Evolutionary conservation across 192 early-diverging fungal genomes (phyloP), one percentile per base, ranked within the genome.

Genomic region (Phlyctochytrium bullatum): DNA sequence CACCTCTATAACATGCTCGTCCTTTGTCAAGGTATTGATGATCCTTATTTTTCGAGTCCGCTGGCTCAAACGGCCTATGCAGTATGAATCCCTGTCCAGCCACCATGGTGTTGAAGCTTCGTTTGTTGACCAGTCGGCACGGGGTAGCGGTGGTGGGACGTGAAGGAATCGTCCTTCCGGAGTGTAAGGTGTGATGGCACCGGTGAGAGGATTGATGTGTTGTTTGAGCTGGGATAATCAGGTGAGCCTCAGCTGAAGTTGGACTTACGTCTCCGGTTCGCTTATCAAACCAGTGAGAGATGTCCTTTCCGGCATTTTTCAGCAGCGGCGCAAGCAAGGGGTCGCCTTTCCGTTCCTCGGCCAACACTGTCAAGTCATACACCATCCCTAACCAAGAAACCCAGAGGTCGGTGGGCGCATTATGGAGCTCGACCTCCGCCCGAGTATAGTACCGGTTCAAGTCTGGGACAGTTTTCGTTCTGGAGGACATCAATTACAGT

Each of bases 201-300:
- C 72, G 17, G 80, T 81, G 6, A 83, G 64, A 2, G 79, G 77
- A 36, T 83, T 79, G 24, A 79, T 72, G 34, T 85, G 83, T 1
- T 73, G 68, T 52, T 74, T 77, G 1, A 83, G 65, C 81, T 86
- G n/a, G n/a, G n/a, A 51, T 14, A 20, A 25, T 72, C 50, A 3
- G 0, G 27, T 3, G 10, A 20, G 40, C 20, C 20, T 14, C 20
- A 47, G 6, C 20, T 47, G 40, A 47, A 47, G 20, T 47, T 47
- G 6, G 6, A 54, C 69, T 53, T 63, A 86, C 80, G 51, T 83
- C 77, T 14, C 83, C 79, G 36, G 74, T 85, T 54, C 56, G 40
- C 20, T 28, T 68, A 65, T 86, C 80, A 63, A 86, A 86, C 85
- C 85, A 86, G 64, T 86, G 80, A 1, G 80, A 83, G 30, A 86